Conservation (phyloP, 768 basidiomycete species). For the Hebeloma cylindrosporum region DNA sequence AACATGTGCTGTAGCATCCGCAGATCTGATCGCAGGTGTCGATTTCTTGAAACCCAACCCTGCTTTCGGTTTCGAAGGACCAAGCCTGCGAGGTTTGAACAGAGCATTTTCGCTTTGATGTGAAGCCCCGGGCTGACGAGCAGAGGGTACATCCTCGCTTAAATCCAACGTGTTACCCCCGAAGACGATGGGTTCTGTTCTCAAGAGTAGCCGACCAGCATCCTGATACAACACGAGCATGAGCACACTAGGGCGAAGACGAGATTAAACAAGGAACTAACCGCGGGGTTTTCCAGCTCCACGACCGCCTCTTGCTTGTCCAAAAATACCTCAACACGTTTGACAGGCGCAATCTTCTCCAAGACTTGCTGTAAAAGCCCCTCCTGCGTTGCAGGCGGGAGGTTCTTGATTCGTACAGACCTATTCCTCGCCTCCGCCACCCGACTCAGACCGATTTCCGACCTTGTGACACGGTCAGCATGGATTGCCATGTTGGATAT, state of each 20-base stretch:
- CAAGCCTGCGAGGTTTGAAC: slow-evolving; percentile 66
- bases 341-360: slow-evolving; percentile 71
- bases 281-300: slow-evolving; percentile 65
- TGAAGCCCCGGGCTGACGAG: slow-evolving; percentile 32
- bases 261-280: slow-evolving; percentile 35
- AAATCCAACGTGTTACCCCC: slow-evolving; percentile 60
- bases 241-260: neutral
- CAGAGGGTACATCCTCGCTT: slow-evolving; percentile 45
- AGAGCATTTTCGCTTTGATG: slow-evolving; percentile 35
- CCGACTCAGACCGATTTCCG: slow-evolving; percentile 59
- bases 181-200: slow-evolving; percentile 70
- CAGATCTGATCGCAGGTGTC: slow-evolving; percentile 13
- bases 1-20: slow-evolving; percentile 19
- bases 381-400: slow-evolving; percentile 82
- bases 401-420: slow-evolving; percentile 71
- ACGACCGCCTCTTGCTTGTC: slow-evolving; percentile 61
- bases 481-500: neutral
- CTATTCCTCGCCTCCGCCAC: slow-evolving; percentile 61
- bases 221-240: slow-evolving; percentile 51
- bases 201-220: slow-evolving; percentile 75
- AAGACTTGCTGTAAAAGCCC: slow-evolving; percentile 88
- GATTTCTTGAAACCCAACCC: slow-evolving; percentile 63
- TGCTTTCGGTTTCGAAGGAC: slow-evolving; percentile 66
- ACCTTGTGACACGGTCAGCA: slow-evolving; percentile 17
- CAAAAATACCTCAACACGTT: slow-evolving; percentile 73